Conservation (phyloP, 2,329 filamentous ascomycete genomes). For the Penicillium freii region DNA sequence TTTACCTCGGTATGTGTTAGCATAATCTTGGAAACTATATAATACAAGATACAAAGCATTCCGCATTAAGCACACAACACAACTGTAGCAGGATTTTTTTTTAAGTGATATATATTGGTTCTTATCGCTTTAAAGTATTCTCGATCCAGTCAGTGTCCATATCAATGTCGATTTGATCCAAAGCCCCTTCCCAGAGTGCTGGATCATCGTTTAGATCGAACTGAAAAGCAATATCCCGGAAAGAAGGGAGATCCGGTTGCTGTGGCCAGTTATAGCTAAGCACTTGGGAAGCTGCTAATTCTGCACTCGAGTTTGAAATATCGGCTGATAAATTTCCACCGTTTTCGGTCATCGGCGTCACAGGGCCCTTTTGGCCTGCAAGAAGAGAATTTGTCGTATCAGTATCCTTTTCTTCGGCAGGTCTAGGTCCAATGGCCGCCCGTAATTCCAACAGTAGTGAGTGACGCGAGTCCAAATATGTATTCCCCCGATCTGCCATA, state of each 20-base stretch:
- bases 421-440: slow-evolving; percentile 27
- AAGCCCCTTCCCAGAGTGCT: slow-evolving; percentile 44
- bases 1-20: not conserved
- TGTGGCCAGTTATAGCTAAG: slow-evolving; percentile 20
- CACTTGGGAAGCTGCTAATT: not conserved
- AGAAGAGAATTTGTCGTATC: not conserved
- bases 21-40: not conserved
- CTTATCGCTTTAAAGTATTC: slow-evolving; percentile 28
- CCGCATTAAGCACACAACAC: not conserved
- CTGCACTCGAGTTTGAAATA: not conserved
- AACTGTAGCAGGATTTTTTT: not conserved
- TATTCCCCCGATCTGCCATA: slow-evolving; percentile 56
- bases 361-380: slow-evolving; percentile 7
- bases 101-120: not conserved
- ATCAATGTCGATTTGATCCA: slow-evolving; percentile 41
- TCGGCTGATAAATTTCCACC: slow-evolving; percentile 4
- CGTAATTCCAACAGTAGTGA: slow-evolving; percentile 40
- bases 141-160: slow-evolving; percentile 45
- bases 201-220: slow-evolving; percentile 40
- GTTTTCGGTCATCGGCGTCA: slow-evolving; percentile 19
- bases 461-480: slow-evolving; percentile 47
- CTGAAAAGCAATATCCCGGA: slow-evolving; percentile 36
- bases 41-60: not conserved
- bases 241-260: slow-evolving; percentile 21
- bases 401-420: slow-evolving; percentile 1